Conservation (phyloP, 495 filamentous ascomycete species). For the Recurvomyces mirabilis region DNA sequence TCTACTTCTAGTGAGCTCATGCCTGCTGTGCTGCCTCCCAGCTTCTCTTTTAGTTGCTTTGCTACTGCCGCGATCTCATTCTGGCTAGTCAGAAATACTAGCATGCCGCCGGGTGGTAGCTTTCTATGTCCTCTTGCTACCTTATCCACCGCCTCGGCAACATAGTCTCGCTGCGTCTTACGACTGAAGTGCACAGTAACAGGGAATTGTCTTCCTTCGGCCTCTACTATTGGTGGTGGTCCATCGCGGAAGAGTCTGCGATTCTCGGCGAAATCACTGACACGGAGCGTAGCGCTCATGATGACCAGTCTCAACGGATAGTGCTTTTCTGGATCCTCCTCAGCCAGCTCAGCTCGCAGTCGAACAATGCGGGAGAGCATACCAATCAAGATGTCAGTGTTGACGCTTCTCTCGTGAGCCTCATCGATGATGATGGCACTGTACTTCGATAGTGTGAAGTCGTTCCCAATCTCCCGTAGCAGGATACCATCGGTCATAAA, state of each 20-base stretch:
- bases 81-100: conserved; percentile 93
- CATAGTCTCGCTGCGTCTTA: conserved; percentile 73
- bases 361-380: conserved; percentile 90
- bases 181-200: conserved; percentile 85
- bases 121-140: conserved; percentile 81
- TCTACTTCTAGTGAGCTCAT: conserved; percentile 5
- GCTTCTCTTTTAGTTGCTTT: conserved; percentile 55
- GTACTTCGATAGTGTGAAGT: conserved; percentile 86
- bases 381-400: conserved; percentile 93
- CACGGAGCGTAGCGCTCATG: conserved; percentile 91
- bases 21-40: background rate
- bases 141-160: conserved; percentile 80
- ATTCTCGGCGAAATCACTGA: conserved; percentile 86
- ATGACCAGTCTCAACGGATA: conserved; percentile 86
- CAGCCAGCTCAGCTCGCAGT: conserved; percentile 52
- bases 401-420: conserved; percentile 93
- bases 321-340: conserved; percentile 41
- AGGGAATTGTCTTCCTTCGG: conserved; percentile 85
- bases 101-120: conserved; percentile 79
- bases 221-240: conserved; percentile 73
- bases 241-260: conserved; percentile 55
- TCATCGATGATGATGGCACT: conserved; percentile 92
- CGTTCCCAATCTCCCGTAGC: conserved; percentile 78
- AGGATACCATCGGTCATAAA: conserved; percentile 99
- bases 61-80: conserved; percentile 74